Conservation (phyloP, 345 rosid genomes). For the Pistacia vera region DNA sequence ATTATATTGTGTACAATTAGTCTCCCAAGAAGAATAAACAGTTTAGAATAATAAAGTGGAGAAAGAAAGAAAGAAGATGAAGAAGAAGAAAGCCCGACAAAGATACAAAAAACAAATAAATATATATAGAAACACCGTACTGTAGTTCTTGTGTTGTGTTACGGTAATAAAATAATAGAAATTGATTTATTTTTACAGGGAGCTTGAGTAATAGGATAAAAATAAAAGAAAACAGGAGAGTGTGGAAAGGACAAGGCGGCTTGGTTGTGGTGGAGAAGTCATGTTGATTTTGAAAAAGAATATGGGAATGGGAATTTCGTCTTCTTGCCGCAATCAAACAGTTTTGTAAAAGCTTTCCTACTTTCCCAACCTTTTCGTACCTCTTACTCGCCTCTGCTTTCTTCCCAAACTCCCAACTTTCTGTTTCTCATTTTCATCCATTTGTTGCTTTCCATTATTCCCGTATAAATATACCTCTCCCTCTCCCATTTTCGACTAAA, state of each 20-base stretch:
- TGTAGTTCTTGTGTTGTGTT: too few species aligned
- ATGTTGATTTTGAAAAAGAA: neutral
- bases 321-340: neutral
- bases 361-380: neutral
- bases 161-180: too few species aligned
- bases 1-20: constrained; percentile 6
- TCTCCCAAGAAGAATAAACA: neutral
- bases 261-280: neutral
- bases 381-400: neutral
- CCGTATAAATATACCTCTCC: too few species aligned
- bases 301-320: neutral
- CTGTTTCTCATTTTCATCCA: too few species aligned
- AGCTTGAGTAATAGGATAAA: neutral
- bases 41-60: neutral
- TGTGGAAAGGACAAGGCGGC: neutral
- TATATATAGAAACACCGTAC: neutral
- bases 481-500: too few species aligned
- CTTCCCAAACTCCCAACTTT: neutral
- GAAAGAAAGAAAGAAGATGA: neutral
- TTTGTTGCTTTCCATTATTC: too few species aligned
- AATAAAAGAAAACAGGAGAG: neutral
- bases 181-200: too few species aligned
- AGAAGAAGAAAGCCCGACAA: neutral
- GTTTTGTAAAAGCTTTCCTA: neutral
- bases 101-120: neutral